Percentiles rank a stretch among this genome's conserved stretches.
Conservation (phyloP, 208 protist genomes). For the Perkinsela sp. region DNA sequence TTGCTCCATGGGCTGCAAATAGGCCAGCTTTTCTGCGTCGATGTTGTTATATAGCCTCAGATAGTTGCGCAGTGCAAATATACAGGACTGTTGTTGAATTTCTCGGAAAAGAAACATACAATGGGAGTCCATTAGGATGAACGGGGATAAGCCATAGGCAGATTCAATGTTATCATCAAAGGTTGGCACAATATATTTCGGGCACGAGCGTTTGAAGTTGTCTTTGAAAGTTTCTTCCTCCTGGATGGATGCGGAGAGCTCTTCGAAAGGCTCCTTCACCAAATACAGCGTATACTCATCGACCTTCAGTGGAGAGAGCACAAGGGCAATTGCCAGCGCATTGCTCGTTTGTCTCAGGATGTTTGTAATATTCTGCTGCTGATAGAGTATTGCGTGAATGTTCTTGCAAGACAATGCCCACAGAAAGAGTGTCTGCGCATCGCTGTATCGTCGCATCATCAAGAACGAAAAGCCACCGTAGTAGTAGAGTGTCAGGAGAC, state of each 20-base stretch:
- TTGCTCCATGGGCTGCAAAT: neutral
- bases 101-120: neutral
- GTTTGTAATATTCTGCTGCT: neutral
- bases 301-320: neutral
- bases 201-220: neutral
- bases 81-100: neutral
- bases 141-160: neutral
- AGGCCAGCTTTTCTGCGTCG: neutral
- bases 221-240: neutral
- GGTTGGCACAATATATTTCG: neutral
- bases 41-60: neutral
- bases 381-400: neutral
- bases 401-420: neutral
- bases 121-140: neutral
- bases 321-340: neutral
- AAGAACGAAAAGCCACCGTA: neutral
- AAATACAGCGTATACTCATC: neutral
- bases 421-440: neutral
- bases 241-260: neutral
- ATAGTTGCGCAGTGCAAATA: neutral
- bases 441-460: neutral
- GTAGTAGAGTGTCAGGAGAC: neutral
- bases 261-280: neutral
- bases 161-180: neutral
- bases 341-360: neutral